Percentiles rank a stretch among this genome's conserved stretches.
phyloP scores from a whole-genome alignment of 305 asterid species.

The Fraxinus baroniana region DNA sequence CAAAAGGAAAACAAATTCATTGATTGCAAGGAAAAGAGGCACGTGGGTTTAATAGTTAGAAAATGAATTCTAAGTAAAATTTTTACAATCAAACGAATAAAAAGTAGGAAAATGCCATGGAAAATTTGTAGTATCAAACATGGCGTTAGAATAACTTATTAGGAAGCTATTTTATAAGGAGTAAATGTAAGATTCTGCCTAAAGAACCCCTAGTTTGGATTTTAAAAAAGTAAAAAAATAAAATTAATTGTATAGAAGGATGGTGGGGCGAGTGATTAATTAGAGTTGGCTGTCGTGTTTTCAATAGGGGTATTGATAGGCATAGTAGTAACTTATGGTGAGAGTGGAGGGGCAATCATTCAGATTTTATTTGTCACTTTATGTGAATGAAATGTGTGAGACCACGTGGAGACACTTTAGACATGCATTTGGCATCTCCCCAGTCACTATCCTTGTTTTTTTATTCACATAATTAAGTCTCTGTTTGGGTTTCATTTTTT shows the following conservation, averaged over 20 bases:
- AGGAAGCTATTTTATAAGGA: too few relatives aligned
- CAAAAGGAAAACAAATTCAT: too few relatives aligned
- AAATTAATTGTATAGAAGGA: background rate
- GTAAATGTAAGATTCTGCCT: too few relatives aligned
- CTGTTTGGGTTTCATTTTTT: background rate
- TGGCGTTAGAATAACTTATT: too few relatives aligned
- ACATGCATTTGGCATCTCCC: background rate
- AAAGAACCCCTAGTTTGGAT: constrained; percentile 21
- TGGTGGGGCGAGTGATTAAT: background rate
- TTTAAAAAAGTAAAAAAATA: background rate
- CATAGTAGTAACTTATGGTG: background rate
- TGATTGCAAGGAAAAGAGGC: too few relatives aligned
- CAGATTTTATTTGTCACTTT: background rate
- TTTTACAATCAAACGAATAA: too few relatives aligned
- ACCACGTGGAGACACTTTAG: background rate
- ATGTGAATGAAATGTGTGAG: background rate
- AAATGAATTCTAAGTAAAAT: too few relatives aligned
- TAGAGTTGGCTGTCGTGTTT: background rate
- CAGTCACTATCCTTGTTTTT: background rate
- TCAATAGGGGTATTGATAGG: background rate
- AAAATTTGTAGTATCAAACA: too few relatives aligned
- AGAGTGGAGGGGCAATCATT: background rate
- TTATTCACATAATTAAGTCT: background rate
- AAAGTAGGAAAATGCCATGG: too few relatives aligned
- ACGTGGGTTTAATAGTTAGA: too few relatives aligned